Base-by-base conservation (phyloP, 257 asterid genomes). In the Rubia yunnanensis region DNA sequence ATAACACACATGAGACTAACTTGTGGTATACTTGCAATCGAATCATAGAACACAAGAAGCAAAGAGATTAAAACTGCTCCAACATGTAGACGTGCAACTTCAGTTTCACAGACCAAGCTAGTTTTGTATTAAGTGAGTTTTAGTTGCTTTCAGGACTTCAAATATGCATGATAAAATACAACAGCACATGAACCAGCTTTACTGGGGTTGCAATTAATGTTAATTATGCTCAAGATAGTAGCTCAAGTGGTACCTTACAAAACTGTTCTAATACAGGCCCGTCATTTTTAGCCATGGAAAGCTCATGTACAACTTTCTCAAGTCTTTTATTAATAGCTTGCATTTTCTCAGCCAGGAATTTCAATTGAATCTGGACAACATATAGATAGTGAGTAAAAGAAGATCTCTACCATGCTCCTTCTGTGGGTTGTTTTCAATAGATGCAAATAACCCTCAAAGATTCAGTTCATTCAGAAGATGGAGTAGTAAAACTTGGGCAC, bases 281-380 rank as follows among this genome's bases (percentile, higher is more conserved):
- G 69, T 91, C 98, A 44, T 78, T 84, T 76, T 88, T 96, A 61
- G 94, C 82, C 88, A 81, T 75, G 79, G 98, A 81, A 72, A 91
- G 69, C 77, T 91, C 98, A 77, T 91, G 96, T 72, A 85, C 79
- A 69, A 91, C 85, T 72, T 86, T 91, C 77, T 91, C 96, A 24
- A 91, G 88, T 28, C 98, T 96, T 85, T 91, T 91, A 83, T 79
- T 91, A 75, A 91, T 78, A 60, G 95, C 88, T 83, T 91, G 96
- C 98, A 91, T 91, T 78, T 88, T 96, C 87, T 88, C 98, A 3
- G 98, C 98, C 77, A 91, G 80, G 70, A 68, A 82, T 75, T 86
- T 88, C 76, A 88, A 73, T 86, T 88, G 96, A 77, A 88, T 82
- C 98, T 91, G 85, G 64, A 68, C 30, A 66, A 57, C 52, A 38